Conservation (phyloP, 23 red algal species). For the Gracilariopsis chorda region DNA sequence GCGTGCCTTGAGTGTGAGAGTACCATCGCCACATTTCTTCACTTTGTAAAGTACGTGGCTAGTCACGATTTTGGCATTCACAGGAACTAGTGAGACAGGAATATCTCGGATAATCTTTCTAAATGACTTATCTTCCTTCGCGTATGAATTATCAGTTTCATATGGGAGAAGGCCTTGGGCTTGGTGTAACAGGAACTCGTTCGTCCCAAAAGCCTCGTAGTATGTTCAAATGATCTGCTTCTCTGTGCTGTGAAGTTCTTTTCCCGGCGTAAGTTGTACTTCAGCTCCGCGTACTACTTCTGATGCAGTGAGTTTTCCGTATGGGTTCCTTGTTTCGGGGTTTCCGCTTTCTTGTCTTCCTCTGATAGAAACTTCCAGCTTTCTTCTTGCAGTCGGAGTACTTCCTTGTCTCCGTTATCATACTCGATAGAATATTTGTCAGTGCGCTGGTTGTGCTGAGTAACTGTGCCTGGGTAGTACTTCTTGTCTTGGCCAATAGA, state of each 20-base stretch:
- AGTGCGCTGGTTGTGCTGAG: background rate
- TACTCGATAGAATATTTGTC: background rate
- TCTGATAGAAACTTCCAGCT: background rate
- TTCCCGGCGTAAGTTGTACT: background rate
- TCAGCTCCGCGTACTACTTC: background rate
- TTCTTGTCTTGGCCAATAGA: conserved; percentile 7
- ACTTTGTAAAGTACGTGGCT: background rate
- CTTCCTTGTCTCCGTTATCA: background rate
- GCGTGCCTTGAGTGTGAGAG: background rate
- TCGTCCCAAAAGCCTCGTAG: background rate
- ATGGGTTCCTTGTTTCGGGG: too few species aligned
- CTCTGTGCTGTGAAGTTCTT: background rate
- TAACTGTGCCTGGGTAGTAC: background rate
- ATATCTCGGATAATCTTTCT: background rate
- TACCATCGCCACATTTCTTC: background rate
- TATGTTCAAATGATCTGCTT: background rate
- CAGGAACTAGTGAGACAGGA: background rate
- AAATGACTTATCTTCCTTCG: background rate
- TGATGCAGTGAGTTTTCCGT: too few species aligned
- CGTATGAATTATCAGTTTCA: background rate
- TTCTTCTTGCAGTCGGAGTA: background rate
- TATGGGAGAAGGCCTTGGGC: background rate
- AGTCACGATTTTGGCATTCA: background rate
- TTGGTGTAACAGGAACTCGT: background rate
- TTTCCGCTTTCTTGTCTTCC: background rate